Conservation (phyloP, 768 basidiomycete species). For the Leucocoprinus birnbaumii region DNA sequence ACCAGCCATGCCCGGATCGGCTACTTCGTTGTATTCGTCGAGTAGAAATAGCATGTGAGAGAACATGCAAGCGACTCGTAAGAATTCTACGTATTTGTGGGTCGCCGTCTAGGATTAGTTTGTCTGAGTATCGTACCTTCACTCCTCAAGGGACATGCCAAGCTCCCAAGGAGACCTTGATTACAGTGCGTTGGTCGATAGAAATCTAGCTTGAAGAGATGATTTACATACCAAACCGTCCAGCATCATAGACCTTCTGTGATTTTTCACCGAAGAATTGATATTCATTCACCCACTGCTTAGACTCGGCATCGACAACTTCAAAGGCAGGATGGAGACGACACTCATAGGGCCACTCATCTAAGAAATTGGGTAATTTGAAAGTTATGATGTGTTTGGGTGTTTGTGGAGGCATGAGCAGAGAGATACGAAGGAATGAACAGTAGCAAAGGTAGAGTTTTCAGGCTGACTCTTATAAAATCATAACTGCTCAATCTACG, state of each 20-base stretch:
- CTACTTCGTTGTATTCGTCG: slow-evolving; percentile 21
- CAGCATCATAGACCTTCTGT: slow-evolving; percentile 21
- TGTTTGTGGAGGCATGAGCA: no score
- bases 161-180: slow-evolving; percentile 10
- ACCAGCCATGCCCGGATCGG: slow-evolving; percentile 10
- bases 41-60: slow-evolving; percentile 19
- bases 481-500: no score
- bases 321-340: slow-evolving; percentile 10
- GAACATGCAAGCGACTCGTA: slow-evolving; percentile 18
- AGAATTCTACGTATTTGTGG: no score
- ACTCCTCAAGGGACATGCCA: not conserved
- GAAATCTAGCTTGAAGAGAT: not conserved
- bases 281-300: slow-evolving; percentile 21
- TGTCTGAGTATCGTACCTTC: not conserved
- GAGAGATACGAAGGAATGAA: no score
- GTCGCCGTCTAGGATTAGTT: slow-evolving; percentile 8
- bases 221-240: slow-evolving; percentile 19
- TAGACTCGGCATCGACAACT: slow-evolving; percentile 20
- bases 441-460: no score
- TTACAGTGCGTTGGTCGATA: not conserved
- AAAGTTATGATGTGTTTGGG: no score
- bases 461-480: no score
- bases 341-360: slow-evolving; percentile 8
- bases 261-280: slow-evolving; percentile 21
- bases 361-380: slow-evolving; percentile 5